These are phyloP conservation scores for Leccinum disarticulatum DNA, from an alignment of 768 basidiomycete genomes.

Conservation along the genomic window DNA sequence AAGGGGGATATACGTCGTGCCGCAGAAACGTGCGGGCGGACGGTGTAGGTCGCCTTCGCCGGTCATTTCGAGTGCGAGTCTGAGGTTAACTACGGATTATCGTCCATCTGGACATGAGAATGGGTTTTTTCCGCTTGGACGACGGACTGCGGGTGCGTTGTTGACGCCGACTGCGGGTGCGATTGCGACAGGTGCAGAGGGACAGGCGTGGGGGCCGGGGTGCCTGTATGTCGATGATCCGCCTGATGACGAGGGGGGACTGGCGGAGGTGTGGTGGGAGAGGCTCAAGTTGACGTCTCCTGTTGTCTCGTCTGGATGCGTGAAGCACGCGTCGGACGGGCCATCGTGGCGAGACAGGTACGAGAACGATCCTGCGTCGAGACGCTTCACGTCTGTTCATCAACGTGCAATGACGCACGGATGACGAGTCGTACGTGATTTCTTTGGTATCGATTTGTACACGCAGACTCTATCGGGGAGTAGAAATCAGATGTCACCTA, in stretches of 20 bases:
- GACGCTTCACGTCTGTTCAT: constrained; percentile 3
- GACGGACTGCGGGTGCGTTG: constrained; percentile 3
- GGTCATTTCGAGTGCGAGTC: not conserved
- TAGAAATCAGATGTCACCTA: too few species aligned
- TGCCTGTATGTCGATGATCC: constrained; percentile 15
- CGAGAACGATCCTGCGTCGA: constrained; percentile 23
- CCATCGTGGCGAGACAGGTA: constrained; percentile 24
- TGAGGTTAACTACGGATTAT: not conserved
- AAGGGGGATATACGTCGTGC: constrained; percentile 16
- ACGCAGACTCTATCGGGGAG: not conserved
- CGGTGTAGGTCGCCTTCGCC: not conserved
- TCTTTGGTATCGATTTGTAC: constrained; percentile 18
- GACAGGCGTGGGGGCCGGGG: constrained; percentile 11
- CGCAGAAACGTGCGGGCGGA: constrained; percentile 15
- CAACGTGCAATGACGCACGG: constrained; percentile 12
- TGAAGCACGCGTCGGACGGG: too few species aligned
- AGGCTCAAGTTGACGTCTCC: not conserved
- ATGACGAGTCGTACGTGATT: not conserved
- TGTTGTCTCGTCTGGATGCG: not conserved
- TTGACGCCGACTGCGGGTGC: constrained; percentile 9
- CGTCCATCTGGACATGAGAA: not conserved
- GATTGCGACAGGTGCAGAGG: not conserved
- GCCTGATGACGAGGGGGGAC: constrained; percentile 9
- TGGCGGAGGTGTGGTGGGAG: constrained; percentile 14
- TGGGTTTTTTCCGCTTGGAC: constrained; percentile 10